These are phyloP conservation scores for Poronia punctata DNA, from an alignment of 495 filamentous ascomycete genomes.

Conservation along the genomic window DNA sequence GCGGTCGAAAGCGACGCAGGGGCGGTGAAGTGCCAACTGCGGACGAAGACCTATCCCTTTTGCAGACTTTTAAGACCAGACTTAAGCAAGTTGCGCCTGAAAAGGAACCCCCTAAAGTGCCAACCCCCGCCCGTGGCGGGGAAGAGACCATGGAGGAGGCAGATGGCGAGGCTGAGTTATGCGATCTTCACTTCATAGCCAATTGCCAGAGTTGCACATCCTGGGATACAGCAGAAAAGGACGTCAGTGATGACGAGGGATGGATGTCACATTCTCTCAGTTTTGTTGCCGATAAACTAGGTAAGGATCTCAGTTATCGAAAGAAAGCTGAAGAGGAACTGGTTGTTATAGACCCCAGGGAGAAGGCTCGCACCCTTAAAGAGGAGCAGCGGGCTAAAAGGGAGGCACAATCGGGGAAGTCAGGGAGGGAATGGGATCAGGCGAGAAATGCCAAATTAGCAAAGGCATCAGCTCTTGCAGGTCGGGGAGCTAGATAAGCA, in stretches of 20 bases:
- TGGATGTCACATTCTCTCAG: conserved; percentile 68
- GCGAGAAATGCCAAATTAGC: conserved; percentile 41
- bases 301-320: conserved; percentile 88
- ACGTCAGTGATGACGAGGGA: conserved; percentile 57
- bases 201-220: conserved; percentile 84
- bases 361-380: conserved; percentile 68
- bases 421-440: conserved; percentile 50
- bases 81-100: conserved; percentile 55
- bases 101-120: conserved; percentile 32
- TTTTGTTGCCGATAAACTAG: conserved; percentile 83
- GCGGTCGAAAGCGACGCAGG: conserved; percentile 72
- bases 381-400: conserved; percentile 52
- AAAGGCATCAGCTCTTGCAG: conserved; percentile 34
- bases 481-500: conserved; percentile 35
- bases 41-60: conserved; percentile 54
- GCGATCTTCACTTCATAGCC: conserved; percentile 88
- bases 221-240: conserved; percentile 59
- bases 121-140: conserved; percentile 22
- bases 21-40: conserved; percentile 33
- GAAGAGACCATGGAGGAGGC: conserved; percentile 29
- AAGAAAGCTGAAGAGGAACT: conserved; percentile 82
- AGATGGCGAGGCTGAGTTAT: conserved; percentile 65
- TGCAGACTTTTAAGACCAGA: conserved; percentile 72
- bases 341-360: conserved; percentile 89
- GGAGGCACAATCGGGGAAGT: conserved; percentile 40